A percentile compares a stretch with the other conserved stretches of the same genome.
These are phyloP conservation scores for Scheffersomyces cryptocercus DNA, from an alignment of 1,139 yeast genomes.

Conservation along the genomic window DNA sequence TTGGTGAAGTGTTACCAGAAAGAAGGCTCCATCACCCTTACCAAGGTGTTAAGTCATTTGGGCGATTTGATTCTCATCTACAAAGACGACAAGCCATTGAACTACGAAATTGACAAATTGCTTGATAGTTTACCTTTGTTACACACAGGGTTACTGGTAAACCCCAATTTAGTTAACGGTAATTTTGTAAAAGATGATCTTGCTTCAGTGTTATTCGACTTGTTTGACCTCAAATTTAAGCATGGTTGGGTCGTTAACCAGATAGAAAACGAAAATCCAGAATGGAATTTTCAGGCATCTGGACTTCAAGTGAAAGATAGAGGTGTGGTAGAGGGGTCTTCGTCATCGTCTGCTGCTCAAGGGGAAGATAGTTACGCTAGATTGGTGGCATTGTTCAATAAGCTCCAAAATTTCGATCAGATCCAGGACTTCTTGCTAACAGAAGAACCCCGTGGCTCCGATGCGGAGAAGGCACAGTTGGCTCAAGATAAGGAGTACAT, in stretches of 20 bases:
- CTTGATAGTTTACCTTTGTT: conserved; percentile 60
- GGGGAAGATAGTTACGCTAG: conserved; percentile 18
- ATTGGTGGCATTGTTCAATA: conserved; percentile 21
- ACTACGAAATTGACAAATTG: conserved; percentile 32
- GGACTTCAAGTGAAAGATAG: no score
- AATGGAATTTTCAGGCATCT: conserved; percentile 8
- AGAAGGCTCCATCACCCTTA: conserved; percentile 24
- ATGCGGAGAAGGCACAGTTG: conserved; percentile 7
- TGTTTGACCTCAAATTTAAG: conserved; percentile 41
- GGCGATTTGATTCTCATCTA: conserved; percentile 44
- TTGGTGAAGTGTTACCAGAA: conserved; percentile 19
- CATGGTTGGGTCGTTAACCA: conserved; percentile 55
- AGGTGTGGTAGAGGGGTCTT: no score
- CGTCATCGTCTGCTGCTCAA: no score
- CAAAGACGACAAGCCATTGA: conserved; percentile 15
- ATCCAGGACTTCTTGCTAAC: conserved; percentile 43
- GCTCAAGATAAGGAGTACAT: conserved; percentile 19
- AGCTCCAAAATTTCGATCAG: conserved; percentile 43
- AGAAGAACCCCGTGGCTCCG: conserved; percentile 6
- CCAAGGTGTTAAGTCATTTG: conserved; percentile 42
- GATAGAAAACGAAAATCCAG: conserved; percentile 18
- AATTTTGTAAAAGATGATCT: conserved; percentile 48
- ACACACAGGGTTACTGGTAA: conserved; percentile 71
- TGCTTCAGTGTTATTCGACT: conserved; percentile 35
- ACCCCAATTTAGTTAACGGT: conserved; percentile 67